A percentile compares a stretch with the other conserved stretches of the same genome.
phyloP scores from a whole-genome alignment of 805 yeast species.

The Brettanomyces nanus region DNA sequence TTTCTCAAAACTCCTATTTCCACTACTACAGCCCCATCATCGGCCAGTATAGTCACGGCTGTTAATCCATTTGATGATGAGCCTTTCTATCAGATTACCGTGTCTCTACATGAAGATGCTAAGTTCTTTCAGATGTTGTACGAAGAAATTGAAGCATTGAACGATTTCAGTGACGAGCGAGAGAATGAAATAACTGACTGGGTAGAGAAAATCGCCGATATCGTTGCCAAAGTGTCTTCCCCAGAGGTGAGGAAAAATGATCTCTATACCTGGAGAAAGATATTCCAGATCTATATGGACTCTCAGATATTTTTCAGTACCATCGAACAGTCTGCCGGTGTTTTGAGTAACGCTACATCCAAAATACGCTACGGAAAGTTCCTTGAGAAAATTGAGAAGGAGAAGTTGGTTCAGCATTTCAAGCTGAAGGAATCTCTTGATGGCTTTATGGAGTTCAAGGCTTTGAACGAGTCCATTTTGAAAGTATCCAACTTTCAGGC shows the following conservation, averaged over 20 bases:
- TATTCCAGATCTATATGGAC: slow-evolving; percentile 58
- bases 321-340: slow-evolving; percentile 33
- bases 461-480: slow-evolving; percentile 45
- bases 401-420: slow-evolving; percentile 32
- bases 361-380: slow-evolving; percentile 36
- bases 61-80: slow-evolving; percentile 20
- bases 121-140: slow-evolving; percentile 52
- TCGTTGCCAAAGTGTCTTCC: slow-evolving; percentile 30
- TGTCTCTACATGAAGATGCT: slow-evolving; percentile 46
- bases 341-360: slow-evolving; percentile 36
- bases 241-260: slow-evolving; percentile 42
- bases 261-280: slow-evolving; percentile 61
- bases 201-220: slow-evolving; percentile 34
- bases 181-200: slow-evolving; percentile 34
- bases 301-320: slow-evolving; percentile 50
- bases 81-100: slow-evolving; percentile 15
- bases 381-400: slow-evolving; percentile 30
- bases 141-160: slow-evolving; percentile 43
- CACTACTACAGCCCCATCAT: slow-evolving; percentile 1
- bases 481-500: slow-evolving; percentile 52
- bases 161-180: slow-evolving; percentile 33
- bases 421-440: slow-evolving; percentile 35
- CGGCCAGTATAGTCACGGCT: slow-evolving; percentile 12
- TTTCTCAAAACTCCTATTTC: background rate
- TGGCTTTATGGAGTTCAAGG: slow-evolving; percentile 43